Evolutionary conservation across 345 rosid species (phyloP), one percentile per base, ranked within the genome.

Genomic region (Citrus unshiu): DNA sequence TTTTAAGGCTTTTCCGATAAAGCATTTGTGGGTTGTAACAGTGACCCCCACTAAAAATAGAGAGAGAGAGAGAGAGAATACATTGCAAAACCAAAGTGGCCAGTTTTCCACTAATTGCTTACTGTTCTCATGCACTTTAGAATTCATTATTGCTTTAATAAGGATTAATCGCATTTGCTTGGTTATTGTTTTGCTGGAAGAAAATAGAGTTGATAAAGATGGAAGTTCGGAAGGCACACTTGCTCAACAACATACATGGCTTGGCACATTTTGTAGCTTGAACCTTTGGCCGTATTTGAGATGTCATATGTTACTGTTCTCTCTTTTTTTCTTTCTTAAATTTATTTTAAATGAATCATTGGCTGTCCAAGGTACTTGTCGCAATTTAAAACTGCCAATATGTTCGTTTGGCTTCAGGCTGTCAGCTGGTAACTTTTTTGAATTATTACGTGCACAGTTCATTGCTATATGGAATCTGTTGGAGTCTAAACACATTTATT

Each of bases 51-150:
- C 61, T 1, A 2, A 63, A 24, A 43, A 75, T 75, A 5, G 19
- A 14, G 2, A 29, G 30, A 29, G 0, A 27, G 29, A 27, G 29
- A 29, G 43, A 40, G 51, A 43, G 4, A 43, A 12, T 43, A 35
- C 43, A 1, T 16, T 34, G 29, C 18, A n/a, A 56, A 56, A 66
- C 57, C 79, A 56, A 77, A 56, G 73, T 68, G 79, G 79, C 65
- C 57, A 39, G 79, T 57, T 37, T 27, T 0, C 61, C 66, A 59
- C 14, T 73, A 73, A 6, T 10, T 21, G 64, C 65, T 73, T 39
- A 2, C 12, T 43, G 49, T 27, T 74, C 59, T 49, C 9, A 51
- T 74, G 54, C 39, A 39, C 22, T 24, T 10, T 46, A 3, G 51
- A 46, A 46, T 1, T 46, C 3, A 46, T 13, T 13, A 40, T 13